phyloP scores from a whole-genome alignment of 495 filamentous ascomycete genomes.

The Wilcoxina mikolae region DNA sequence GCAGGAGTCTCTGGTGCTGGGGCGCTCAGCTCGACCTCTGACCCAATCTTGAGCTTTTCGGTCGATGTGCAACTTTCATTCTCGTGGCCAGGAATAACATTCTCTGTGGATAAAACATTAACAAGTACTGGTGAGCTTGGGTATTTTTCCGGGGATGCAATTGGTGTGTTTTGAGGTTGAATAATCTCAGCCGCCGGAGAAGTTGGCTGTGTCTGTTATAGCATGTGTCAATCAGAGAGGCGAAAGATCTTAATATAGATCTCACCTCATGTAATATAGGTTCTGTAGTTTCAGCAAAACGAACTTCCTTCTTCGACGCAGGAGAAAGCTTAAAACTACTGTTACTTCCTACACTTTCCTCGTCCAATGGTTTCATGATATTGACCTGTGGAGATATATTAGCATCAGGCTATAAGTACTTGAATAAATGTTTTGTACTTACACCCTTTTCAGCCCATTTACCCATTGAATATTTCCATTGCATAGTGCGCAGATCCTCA shows the following conservation, averaged over 20 bases:
- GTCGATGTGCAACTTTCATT: not conserved
- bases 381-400: not conserved
- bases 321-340: not conserved
- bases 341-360: constrained; percentile 1
- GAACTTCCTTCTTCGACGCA: constrained; percentile 5
- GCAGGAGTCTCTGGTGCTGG: not conserved
- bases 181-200: not conserved
- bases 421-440: not conserved
- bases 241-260: not conserved
- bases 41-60: not conserved
- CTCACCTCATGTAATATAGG: not conserved
- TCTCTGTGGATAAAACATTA: not conserved
- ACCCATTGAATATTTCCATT: not conserved
- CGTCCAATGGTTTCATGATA: not conserved
- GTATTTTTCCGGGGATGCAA: not conserved
- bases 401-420: not conserved
- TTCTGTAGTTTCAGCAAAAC: not conserved
- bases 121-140: not conserved
- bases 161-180: not conserved
- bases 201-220: not conserved
- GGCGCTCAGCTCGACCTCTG: not conserved
- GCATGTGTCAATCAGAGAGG: not conserved
- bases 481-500: not conserved
- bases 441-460: constrained; percentile 6
- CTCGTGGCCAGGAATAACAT: not conserved